A percentile compares a stretch with the other conserved stretches of the same genome.
These are phyloP conservation scores for Arctium lappa DNA, from an alignment of 129 eudicot genomes.

Conservation along the genomic window DNA sequence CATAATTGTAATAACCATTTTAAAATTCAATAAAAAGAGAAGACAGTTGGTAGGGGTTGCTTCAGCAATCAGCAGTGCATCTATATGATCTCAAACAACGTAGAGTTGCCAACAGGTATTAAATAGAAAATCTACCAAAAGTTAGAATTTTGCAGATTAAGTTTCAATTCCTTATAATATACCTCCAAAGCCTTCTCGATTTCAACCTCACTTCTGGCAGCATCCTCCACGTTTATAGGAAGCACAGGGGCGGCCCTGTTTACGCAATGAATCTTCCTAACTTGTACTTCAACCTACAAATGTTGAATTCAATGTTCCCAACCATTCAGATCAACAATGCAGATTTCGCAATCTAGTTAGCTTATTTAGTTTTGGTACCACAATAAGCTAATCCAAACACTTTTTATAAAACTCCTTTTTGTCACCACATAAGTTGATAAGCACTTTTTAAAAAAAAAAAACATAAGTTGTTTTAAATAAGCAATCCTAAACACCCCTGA, in stretches of 20 bases:
- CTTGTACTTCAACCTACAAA: conserved; percentile 80
- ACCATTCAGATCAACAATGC: not conserved
- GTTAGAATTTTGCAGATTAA: too few relatives aligned
- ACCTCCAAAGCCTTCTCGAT: conserved; percentile 70
- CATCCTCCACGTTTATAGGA: conserved; percentile 87
- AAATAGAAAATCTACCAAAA: too few relatives aligned
- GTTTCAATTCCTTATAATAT: not conserved
- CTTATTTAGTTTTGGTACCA: too few relatives aligned
- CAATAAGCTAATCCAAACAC: too few relatives aligned
- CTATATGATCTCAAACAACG: not conserved
- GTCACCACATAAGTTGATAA: too few relatives aligned
- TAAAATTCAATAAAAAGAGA: not conserved
- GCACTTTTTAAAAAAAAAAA: too few relatives aligned
- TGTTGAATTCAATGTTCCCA: not conserved
- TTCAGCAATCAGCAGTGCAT: not conserved
- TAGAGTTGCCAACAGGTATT: not conserved
- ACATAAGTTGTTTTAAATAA: too few relatives aligned
- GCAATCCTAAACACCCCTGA: too few relatives aligned
- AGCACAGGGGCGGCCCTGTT: conserved; percentile 58
- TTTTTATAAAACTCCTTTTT: too few relatives aligned
- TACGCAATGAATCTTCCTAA: conserved; percentile 61
- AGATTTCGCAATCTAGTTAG: not conserved
- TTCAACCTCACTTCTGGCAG: conserved; percentile 83
- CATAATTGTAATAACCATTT: conserved; percentile 7
- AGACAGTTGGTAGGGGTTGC: not conserved